Conservation (phyloP, 352 stramenopile species). For the Globisporangium rhizosaccharum region DNA sequence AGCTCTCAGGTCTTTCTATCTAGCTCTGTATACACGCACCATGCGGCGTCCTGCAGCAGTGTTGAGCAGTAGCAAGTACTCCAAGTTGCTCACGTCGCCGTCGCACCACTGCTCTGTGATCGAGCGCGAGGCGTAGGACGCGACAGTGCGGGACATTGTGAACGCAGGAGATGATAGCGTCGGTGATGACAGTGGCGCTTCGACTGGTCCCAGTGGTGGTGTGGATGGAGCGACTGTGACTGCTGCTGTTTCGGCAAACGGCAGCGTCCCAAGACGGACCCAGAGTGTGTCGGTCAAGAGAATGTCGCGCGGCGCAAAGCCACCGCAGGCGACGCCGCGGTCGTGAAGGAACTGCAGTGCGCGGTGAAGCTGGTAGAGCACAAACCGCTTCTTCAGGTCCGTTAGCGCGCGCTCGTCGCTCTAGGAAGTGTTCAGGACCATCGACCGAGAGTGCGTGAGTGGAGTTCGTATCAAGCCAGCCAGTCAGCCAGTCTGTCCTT, state of each 20-base stretch:
- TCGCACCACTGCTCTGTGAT: constrained; percentile 87
- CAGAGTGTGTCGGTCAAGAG: constrained; percentile 46
- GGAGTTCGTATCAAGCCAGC: too few relatives aligned
- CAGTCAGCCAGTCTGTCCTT: not conserved
- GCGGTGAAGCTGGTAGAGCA: constrained; percentile 57
- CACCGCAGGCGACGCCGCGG: constrained; percentile 28
- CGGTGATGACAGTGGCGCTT: not conserved
- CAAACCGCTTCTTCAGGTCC: constrained; percentile 61
- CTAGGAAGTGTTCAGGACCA: not conserved
- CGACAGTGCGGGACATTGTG: constrained; percentile 12
- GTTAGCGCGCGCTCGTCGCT: constrained; percentile 24
- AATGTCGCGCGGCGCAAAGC: constrained; percentile 36
- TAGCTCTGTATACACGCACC: constrained; percentile 16
- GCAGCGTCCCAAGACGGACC: constrained; percentile 40
- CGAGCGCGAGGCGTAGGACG: constrained; percentile 21
- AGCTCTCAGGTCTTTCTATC: not conserved
- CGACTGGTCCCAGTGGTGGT: not conserved
- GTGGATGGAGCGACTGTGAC: too few relatives aligned
- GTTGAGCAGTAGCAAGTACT: constrained; percentile 93
- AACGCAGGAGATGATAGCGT: too few relatives aligned
- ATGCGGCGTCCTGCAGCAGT: constrained; percentile 82
- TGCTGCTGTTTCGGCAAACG: constrained; percentile 14
- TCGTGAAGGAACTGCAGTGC: constrained; percentile 44
- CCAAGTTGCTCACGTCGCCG: constrained; percentile 88
- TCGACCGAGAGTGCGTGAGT: not conserved